These are phyloP conservation scores for Geranium rotundifolium DNA, from an alignment of 345 rosid species.

Conservation along the genomic window DNA sequence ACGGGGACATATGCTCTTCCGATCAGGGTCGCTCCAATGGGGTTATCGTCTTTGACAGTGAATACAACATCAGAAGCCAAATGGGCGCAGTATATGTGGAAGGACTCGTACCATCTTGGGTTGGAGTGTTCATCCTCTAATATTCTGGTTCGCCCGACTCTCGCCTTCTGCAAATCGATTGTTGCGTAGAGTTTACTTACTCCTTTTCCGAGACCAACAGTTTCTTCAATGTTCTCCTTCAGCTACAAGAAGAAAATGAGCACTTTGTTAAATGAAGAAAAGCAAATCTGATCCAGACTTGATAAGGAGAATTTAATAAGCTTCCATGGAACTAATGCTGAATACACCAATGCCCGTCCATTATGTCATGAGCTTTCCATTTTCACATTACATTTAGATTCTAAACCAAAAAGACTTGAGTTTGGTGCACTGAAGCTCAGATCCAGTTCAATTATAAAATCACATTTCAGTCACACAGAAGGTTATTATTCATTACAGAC, in stretches of 20 bases:
- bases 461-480: too few relatives aligned
- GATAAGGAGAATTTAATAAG: too few relatives aligned
- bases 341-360: too few relatives aligned
- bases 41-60: slow-evolving; percentile 83
- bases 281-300: too few relatives aligned
- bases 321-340: too few relatives aligned
- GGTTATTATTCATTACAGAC: too few relatives aligned
- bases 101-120: slow-evolving; percentile 84
- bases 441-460: too few relatives aligned
- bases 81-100: slow-evolving; percentile 91
- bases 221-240: slow-evolving; percentile 6
- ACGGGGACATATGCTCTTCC: slow-evolving; percentile 85
- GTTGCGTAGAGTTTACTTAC: slow-evolving; percentile 63
- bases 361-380: too few relatives aligned
- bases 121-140: slow-evolving; percentile 42
- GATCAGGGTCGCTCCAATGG: slow-evolving; percentile 84
- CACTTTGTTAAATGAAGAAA: slow-evolving; percentile 5
- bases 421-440: too few relatives aligned
- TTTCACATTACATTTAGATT: too few relatives aligned
- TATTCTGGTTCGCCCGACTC: slow-evolving; percentile 83
- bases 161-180: slow-evolving; percentile 83
- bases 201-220: slow-evolving; percentile 79
- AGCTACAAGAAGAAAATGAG: slow-evolving; percentile 31
- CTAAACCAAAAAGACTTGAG: too few relatives aligned
- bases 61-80: slow-evolving; percentile 65